phyloP scores from a whole-genome alignment of 148 eudicot species.

The Cornus controversa region DNA sequence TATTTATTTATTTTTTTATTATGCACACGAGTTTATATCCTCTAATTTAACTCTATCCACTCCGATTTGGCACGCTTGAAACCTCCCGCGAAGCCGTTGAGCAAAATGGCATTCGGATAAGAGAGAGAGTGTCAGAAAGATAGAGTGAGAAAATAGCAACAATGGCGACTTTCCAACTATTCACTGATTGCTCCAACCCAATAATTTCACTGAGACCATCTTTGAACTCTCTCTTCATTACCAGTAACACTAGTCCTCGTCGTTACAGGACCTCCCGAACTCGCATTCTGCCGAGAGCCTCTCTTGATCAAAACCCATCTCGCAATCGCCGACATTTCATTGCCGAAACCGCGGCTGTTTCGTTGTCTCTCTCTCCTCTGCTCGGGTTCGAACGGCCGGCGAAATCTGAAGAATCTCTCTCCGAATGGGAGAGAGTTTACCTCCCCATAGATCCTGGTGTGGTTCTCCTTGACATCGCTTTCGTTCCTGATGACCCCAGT shows the following conservation, averaged over 20 bases:
- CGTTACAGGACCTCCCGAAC: constrained; percentile 3
- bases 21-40: too few species aligned
- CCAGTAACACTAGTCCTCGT: background rate
- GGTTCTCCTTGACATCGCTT: constrained; percentile 94
- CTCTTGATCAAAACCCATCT: background rate
- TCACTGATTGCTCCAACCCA: constrained; percentile 22
- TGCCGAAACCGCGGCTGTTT: constrained; percentile 25
- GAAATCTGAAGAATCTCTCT: constrained; percentile 53
- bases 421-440: constrained; percentile 89
- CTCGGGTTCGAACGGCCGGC: constrained; percentile 20
- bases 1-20: too few species aligned
- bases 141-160: background rate
- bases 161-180: constrained; percentile 24
- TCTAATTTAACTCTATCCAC: background rate
- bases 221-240: constrained; percentile 5
- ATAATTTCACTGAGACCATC: background rate
- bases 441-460: constrained; percentile 97
- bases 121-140: too few species aligned
- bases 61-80: background rate
- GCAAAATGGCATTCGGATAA: constrained; percentile 12
- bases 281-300: constrained; percentile 7
- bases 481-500: constrained; percentile 84
- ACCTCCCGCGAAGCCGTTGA: constrained; percentile 19
- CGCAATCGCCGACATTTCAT: constrained; percentile 27
- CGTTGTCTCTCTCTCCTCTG: constrained; percentile 17